These are phyloP conservation scores for Lippia alba DNA, from an alignment of 305 asterid species.

Conservation along the genomic window DNA sequence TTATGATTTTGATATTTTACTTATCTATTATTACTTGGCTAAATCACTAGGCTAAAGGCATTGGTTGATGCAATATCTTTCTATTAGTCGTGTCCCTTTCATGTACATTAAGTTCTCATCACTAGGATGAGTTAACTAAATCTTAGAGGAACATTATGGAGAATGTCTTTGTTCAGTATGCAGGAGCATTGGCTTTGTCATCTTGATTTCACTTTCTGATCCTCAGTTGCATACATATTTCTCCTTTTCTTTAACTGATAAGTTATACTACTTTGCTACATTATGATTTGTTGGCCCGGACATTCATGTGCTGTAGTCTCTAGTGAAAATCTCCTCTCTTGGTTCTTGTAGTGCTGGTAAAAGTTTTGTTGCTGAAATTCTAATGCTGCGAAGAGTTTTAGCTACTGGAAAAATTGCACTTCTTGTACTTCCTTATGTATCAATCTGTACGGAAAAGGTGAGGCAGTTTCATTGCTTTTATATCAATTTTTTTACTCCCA, in stretches of 20 bases:
- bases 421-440: conserved; percentile 98
- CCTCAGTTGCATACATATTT: conserved; percentile 1
- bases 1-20: no score
- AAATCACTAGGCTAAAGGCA: no score
- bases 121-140: no score
- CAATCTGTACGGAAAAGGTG: conserved; percentile 97
- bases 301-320: conserved; percentile 16
- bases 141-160: neutral
- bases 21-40: no score
- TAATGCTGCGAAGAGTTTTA: conserved; percentile 91
- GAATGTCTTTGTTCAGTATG: neutral
- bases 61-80: no score
- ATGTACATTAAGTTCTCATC: no score
- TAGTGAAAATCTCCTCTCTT: conserved; percentile 33
- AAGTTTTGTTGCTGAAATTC: conserved; percentile 97
- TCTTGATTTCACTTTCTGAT: conserved; percentile 6
- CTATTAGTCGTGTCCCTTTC: no score
- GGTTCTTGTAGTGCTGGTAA: conserved; percentile 85
- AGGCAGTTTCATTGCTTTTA: conserved; percentile 28
- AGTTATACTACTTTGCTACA: no score
- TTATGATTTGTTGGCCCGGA: neutral
- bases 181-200: conserved; percentile 1
- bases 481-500: conserved; percentile 25
- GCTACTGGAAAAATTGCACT: conserved; percentile 88
- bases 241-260: neutral